Base-by-base conservation (phyloP, 192 early-diverging fungal genomes). In the Coemansia sp. region DNA sequence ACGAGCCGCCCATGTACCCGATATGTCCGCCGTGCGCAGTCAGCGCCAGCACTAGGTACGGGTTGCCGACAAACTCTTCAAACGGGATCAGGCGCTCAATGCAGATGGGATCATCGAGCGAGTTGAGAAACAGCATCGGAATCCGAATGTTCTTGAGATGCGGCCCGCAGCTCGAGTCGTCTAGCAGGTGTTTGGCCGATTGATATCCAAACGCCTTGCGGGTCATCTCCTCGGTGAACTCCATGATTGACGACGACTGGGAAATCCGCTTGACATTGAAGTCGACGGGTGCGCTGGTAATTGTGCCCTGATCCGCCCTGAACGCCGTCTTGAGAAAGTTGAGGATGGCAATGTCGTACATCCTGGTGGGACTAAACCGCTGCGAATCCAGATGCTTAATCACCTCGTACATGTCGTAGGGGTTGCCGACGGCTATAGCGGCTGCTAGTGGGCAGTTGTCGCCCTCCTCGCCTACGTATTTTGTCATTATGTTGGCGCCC, bases 401-500 rank as follows among this genome's bases (percentile, higher is more conserved):
- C 10, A 60, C 82, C 62, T 56, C 63, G 57, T 90, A 64, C 44
- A 95, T 81, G 63, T 95, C 91, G 65, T 82, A 94, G 11, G 93
- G 95, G 55, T 94, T 95, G 22, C 82, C 87, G 14, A 98, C 83
- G 2, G 87, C 83, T 23, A 90, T 82, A 14, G 81, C 87, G 5
- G 83, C 91, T 15, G 81, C 53, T 27, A 98, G 80, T 17, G 84
- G 86, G 41, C 87, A 92, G 9, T 80, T 70, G 14, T 81, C 80
- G 14, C 86, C 85, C 49, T 87, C 87, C 56, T 95, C 89, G 25
- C 91, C 92, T 36, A 93, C 82, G 51, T 86, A 91, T 79, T 95
- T 98, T 46, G 88, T 82, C 57, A 98, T 66, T 30, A 98, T 88
- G 62, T 98, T 98, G 19, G 93, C 83, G 2, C 95, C 95, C 25